These are phyloP conservation scores for Erysimum cheiri DNA, from an alignment of 441 rosid genomes.

Conservation along the genomic window DNA sequence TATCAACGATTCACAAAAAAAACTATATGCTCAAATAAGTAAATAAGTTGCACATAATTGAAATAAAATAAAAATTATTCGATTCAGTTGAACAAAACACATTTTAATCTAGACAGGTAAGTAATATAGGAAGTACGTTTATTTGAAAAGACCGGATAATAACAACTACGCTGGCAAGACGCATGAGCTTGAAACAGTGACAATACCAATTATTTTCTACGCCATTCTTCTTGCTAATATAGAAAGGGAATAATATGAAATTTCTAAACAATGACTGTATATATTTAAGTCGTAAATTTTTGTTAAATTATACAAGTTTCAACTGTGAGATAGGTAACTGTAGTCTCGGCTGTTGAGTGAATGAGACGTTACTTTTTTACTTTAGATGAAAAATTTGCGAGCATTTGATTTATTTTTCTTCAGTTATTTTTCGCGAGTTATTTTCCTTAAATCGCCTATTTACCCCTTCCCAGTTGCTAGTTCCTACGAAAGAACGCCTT, in stretches of 20 bases:
- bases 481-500: constrained; percentile 5
- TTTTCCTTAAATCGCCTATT: neutral
- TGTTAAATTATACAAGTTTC: constrained; percentile 25
- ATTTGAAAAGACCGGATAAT: constrained; percentile 30
- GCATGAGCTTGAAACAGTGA: constrained; percentile 33
- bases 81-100: neutral
- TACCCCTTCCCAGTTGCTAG: constrained; percentile 1
- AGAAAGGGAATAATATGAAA: neutral
- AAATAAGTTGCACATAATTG: neutral
- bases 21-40: neutral
- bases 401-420: constrained; percentile 12
- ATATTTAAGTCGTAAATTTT: constrained; percentile 24
- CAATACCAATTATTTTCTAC: neutral
- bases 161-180: constrained; percentile 24
- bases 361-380: constrained; percentile 47
- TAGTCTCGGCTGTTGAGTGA: constrained; percentile 48
- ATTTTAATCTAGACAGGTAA: neutral
- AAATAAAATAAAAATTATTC: neutral
- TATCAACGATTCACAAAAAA: neutral
- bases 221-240: neutral
- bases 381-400: constrained; percentile 3
- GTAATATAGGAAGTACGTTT: constrained; percentile 6
- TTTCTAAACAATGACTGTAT: neutral
- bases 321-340: constrained; percentile 40
- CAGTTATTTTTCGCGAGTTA: too few relatives aligned